Evolutionary conservation across 257 asterid genomes (phyloP), one percentile per base, ranked within the genome.

Genomic region (Jacaranda copaia): DNA sequence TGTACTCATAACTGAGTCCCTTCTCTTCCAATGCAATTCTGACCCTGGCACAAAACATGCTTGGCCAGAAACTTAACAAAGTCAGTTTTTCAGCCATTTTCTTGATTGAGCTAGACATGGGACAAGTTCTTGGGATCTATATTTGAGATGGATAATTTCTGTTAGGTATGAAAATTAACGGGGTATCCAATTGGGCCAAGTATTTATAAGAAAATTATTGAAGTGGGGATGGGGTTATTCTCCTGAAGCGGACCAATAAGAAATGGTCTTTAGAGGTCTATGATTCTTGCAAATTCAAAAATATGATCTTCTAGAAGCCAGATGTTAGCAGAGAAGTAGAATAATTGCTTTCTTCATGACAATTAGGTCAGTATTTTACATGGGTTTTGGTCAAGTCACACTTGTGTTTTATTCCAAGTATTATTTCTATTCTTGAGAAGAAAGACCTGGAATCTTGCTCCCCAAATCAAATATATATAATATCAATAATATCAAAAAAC

Each of bases 1-100:
- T 85, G 25, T 42, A 65, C 12, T 81, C 81, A 42, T 75, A 77
- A 56, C 40, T 8, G 25, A 81, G 74, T 3, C 85, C 84, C 64
- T 87, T 85, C 57, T 81, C 87, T 0, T 68, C 80, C 3, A 85
- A 65, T 40, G 88, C 85, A 51, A 87, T 76, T 40, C 83, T 80
- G 1, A 80, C 83, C 73, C 88, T 87, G 76, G 81, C 46, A 0
- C 87, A 83, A 70, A 87, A 84, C 77, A 75, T 66, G 65, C 88
- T 86, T 48, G 51, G 35, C 72, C 74, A 70, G 14, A 51, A 38
- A 35, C 80, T 82, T 36, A 83, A 19, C 11, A 85, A 60, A 43
- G 83, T 53, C 62, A 80, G 76, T 52, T 83, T 80, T 18, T 65
- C 64, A 52, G 18, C 14, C 62, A 35, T 52, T 51, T 15, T 20